Percentiles rank a stretch among this genome's conserved stretches.
Conservation (phyloP, 495 filamentous ascomycete genomes). For the Trichoderma erinaceum region DNA sequence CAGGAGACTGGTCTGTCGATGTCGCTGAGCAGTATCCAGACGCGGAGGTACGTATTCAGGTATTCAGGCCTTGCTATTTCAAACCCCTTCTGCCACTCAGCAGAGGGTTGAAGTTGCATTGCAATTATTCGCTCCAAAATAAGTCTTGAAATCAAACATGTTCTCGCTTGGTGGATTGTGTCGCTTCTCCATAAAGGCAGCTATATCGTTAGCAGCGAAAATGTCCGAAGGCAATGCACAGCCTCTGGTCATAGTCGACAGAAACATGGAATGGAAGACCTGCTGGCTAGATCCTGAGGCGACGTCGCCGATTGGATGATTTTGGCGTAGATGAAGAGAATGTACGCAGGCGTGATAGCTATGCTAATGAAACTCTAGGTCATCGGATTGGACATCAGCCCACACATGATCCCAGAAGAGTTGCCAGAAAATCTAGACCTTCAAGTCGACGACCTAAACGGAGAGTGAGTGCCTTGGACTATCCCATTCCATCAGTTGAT, state of each 20-base stretch:
- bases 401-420: slow-evolving; percentile 65
- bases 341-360: neutral
- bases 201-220: too few relatives aligned
- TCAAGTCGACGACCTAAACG: slow-evolving; percentile 76
- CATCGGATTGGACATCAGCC: slow-evolving; percentile 72
- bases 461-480: slow-evolving; percentile 38
- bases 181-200: too few relatives aligned
- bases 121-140: neutral
- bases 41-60: slow-evolving; percentile 58
- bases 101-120: slow-evolving; percentile 15
- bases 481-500: neutral
- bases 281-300: too few relatives aligned
- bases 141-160: too few relatives aligned
- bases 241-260: too few relatives aligned
- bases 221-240: too few relatives aligned
- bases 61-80: slow-evolving; percentile 16
- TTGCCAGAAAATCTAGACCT: slow-evolving; percentile 64
- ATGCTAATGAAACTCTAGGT: slow-evolving; percentile 46
- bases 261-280: too few relatives aligned
- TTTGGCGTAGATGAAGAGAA: too few relatives aligned
- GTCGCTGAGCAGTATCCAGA: slow-evolving; percentile 57
- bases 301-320: too few relatives aligned
- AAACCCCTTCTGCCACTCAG: neutral
- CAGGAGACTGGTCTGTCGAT: slow-evolving; percentile 47
- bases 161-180: too few relatives aligned